Evolutionary conservation across 176 grass and related monocot genomes (phyloP), one percentile per base, ranked within the genome.

Genomic region (Oryza glaberrima): DNA sequence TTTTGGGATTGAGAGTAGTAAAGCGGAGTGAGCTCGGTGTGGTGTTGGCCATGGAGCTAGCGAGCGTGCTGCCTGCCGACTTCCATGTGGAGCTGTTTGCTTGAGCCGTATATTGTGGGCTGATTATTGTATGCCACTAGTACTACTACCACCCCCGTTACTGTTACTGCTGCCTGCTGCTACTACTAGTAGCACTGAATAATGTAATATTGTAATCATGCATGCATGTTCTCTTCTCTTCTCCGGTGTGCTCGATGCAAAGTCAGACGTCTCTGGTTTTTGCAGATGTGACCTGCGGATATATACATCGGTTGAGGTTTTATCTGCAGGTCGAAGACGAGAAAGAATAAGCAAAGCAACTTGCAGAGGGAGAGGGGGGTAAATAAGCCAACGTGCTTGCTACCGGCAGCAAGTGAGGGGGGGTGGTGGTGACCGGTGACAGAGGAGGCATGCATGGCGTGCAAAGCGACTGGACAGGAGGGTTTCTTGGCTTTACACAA

Each of bases 41-140:
- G 28, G 28, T 30, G 28, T 68, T 82, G 77, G 61, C 34, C 77
- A 68, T 68, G 70, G 69, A 51, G 58, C 58, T 9, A 22, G 58
- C 58, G 19, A 13, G 75, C 60, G 83, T 16, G 75, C 16, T 7
- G 22, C 64, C 82, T 81, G 70, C 77, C 77, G 84, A 81, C 70
- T 80, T 86, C 58, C 84, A 86, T 80, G 69, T 80, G 84, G 14
- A 16, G 11, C 10, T 14, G 23, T 49, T 63, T 63, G 58, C 20
- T 63, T 63, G 20, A 56, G 52, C 77, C 77, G 69, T 38, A 26
- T 52, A 73, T 73, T 51, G 7, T 80, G 58, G 58, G 58, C 20
- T 75, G 45, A 4, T 9, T 77, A 65, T 12, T 63, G 20, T 63
- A 63, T 3, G 6, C 17, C 16, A 54, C 16, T 63, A 23, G 52